These are phyloP conservation scores for Fusarium foetens DNA, from an alignment of 2,329 filamentous ascomycete genomes.

Conservation along the genomic window DNA sequence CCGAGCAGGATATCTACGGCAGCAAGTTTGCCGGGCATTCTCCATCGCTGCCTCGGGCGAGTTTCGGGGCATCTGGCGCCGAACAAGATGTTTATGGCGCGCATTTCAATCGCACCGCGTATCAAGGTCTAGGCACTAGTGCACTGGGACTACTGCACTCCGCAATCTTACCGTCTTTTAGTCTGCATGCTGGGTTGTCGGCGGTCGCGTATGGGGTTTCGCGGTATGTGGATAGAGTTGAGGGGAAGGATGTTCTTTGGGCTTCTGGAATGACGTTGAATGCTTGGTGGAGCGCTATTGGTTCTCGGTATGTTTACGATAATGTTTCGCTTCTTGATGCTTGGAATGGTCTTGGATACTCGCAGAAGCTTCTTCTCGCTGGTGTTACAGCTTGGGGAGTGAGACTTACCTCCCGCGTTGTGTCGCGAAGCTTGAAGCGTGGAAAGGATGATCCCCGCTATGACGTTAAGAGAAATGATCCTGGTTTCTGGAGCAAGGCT, in stretches of 20 bases:
- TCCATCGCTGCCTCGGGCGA: not conserved
- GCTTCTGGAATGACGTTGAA: slow-evolving; percentile 21
- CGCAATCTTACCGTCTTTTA: slow-evolving; percentile 10
- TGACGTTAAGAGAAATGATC: not conserved
- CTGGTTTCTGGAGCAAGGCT: slow-evolving; percentile 9
- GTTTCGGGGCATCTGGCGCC: not conserved
- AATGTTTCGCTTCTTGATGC: not conserved
- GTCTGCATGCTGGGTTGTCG: slow-evolving; percentile 2
- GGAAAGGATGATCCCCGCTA: slow-evolving; percentile 13
- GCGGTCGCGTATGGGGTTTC: slow-evolving; percentile 7
- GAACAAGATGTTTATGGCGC: slow-evolving; percentile 16
- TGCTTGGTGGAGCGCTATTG: slow-evolving; percentile 25
- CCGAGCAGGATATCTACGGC: slow-evolving; percentile 6
- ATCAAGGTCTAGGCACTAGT: slow-evolving; percentile 8
- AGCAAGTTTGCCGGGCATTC: not conserved
- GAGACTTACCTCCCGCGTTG: not conserved
- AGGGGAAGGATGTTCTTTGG: slow-evolving; percentile 20
- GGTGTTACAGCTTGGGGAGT: slow-evolving; percentile 14
- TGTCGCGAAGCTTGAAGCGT: slow-evolving; percentile 10
- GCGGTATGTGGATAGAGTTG: slow-evolving; percentile 3
- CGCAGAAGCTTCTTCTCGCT: slow-evolving; percentile 6
- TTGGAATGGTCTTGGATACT: not conserved
- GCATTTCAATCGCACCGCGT: slow-evolving; percentile 9
- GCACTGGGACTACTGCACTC: slow-evolving; percentile 9
- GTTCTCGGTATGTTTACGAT: not conserved